Conservation (phyloP, 2,329 filamentous ascomycete genomes). For the Trichoderma atrobrunneum region DNA sequence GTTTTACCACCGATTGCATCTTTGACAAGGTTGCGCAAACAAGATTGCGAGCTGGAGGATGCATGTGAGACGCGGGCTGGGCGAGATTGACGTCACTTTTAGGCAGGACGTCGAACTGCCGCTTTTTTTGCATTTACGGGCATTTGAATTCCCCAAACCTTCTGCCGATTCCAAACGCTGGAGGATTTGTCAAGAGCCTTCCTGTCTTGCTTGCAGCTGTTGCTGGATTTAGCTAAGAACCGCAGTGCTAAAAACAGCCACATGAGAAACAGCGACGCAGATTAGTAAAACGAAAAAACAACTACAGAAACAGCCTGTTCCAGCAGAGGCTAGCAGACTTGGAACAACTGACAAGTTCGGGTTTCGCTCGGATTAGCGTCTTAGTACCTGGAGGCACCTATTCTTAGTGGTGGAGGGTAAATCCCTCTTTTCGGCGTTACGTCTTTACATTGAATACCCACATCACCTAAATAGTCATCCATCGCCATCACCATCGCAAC, state of each 20-base stretch:
- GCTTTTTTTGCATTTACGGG: background rate
- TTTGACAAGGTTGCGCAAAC: background rate
- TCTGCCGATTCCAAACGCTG: background rate
- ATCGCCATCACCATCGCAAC: background rate
- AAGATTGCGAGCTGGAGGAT: background rate
- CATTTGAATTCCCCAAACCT: background rate
- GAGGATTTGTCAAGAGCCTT: background rate
- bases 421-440: background rate
- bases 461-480: background rate
- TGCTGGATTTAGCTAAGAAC: background rate
- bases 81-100: slow-evolving; percentile 1
- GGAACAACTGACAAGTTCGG: background rate
- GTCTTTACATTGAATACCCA: background rate
- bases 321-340: background rate
- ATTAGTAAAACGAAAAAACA: background rate
- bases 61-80: background rate
- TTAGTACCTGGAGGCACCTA: background rate
- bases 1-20: background rate
- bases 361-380: background rate
- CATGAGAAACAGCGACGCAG: background rate
- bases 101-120: background rate
- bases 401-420: background rate
- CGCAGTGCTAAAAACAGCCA: background rate
- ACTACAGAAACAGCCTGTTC: background rate
- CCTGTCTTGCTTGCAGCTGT: background rate